Percentiles rank a stretch among this genome's conserved stretches.
phyloP scores from a whole-genome alignment of 2,329 filamentous ascomycete genomes.

The Fonsecaea pedrosoi region DNA sequence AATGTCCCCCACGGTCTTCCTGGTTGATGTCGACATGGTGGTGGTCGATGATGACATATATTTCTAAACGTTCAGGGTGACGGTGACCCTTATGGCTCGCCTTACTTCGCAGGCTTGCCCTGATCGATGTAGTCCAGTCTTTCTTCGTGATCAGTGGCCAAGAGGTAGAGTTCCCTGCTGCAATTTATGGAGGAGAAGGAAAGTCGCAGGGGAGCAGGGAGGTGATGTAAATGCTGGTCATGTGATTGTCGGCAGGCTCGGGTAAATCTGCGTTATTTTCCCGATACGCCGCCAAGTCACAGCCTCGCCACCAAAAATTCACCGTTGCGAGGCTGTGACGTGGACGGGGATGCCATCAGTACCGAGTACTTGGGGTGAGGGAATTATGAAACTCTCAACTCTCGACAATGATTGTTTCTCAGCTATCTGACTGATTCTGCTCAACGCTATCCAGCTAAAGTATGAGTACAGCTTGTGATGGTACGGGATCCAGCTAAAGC shows the following conservation, averaged over 20 bases:
- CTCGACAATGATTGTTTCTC: neutral
- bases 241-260: conserved; percentile 4
- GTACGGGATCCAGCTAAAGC: neutral
- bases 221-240: neutral
- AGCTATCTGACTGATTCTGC: neutral
- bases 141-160: too few relatives aligned
- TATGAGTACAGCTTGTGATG: neutral
- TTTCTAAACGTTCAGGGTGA: neutral
- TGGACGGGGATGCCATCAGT: too few relatives aligned
- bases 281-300: neutral
- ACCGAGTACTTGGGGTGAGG: neutral
- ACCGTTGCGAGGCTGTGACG: too few relatives aligned
- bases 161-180: neutral
- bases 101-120: too few relatives aligned
- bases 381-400: neutral
- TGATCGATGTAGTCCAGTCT: too few relatives aligned
- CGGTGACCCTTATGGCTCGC: too few relatives aligned
- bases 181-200: neutral
- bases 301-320: neutral
- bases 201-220: neutral
- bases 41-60: neutral
- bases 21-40: conserved; percentile 4
- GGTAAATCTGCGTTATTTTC: conserved; percentile 15
- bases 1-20: conserved; percentile 33
- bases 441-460: neutral